A percentile compares a stretch with the other conserved stretches of the same genome.
Conservation (phyloP, 352 stramenopile genomes). For the Aphanomyces stellatus region DNA sequence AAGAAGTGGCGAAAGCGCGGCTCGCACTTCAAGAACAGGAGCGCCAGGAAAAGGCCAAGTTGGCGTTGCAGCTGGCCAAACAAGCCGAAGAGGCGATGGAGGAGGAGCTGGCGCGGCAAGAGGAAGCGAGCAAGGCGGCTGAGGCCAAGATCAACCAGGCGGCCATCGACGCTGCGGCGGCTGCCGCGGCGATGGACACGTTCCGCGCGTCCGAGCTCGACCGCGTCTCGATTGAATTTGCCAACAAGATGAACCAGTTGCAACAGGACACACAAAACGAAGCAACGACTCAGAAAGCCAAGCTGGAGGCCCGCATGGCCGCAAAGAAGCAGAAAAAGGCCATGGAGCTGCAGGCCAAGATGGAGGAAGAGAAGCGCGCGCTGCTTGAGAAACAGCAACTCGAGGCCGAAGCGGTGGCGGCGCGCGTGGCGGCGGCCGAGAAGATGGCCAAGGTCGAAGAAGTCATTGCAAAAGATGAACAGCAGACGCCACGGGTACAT, state of each 20-base stretch:
- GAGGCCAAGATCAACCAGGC: slow-evolving; percentile 32
- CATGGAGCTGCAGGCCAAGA: slow-evolving; percentile 44
- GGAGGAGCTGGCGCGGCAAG: slow-evolving; percentile 45
- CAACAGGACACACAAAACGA: slow-evolving; percentile 48
- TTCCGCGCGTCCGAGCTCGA: slow-evolving; percentile 42
- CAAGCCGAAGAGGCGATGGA: slow-evolving; percentile 33
- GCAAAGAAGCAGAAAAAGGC: slow-evolving; percentile 73
- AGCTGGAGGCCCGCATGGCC: slow-evolving; percentile 58
- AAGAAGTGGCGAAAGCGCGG: slow-evolving; percentile 4
- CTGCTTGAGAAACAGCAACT: background rate
- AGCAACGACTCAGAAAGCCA: slow-evolving; percentile 47
- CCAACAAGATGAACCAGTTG: slow-evolving; percentile 51
- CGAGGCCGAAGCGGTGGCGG: slow-evolving; percentile 35
- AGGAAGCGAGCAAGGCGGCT: slow-evolving; percentile 36
- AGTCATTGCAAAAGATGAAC: slow-evolving; percentile 22
- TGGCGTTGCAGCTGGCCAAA: slow-evolving; percentile 27
- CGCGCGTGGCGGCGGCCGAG: slow-evolving; percentile 27
- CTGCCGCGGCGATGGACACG: slow-evolving; percentile 37
- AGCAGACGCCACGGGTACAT: background rate
- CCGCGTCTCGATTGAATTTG: slow-evolving; percentile 52
- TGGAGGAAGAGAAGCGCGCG: slow-evolving; percentile 14
- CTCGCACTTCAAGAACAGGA: slow-evolving; percentile 17
- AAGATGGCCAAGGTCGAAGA: background rate
- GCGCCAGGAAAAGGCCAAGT: slow-evolving; percentile 21
- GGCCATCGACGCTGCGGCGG: slow-evolving; percentile 29